Base-by-base conservation (phyloP, 768 basidiomycete genomes). In the Leucocoprinus leucothites region DNA sequence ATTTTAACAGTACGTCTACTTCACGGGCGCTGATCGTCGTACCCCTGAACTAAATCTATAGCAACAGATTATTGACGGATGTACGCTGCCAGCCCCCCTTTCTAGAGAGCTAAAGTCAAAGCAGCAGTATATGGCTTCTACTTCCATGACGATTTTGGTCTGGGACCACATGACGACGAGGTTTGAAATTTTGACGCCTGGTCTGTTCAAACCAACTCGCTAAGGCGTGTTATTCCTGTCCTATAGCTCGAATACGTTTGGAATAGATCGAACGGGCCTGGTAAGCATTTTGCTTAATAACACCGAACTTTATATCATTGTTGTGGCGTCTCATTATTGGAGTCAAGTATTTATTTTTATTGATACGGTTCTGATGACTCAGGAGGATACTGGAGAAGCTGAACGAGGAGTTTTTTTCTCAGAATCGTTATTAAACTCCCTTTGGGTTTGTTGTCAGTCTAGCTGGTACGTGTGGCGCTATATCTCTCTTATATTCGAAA, bases 351-450 rank as follows among this genome's bases (percentile, higher is more conserved):
- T 64, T 78, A 5, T 78, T 79, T 56, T 62, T 78, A 13, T 59
- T 78, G 45, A 75, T 78, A 42, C 21, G 31, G 73, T 62, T 31
- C 6, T 0, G 16, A 21, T 28, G 13, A n/a, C 19, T 35, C 26
- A 14, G 11, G 19, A 7, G 4, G n/a, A n/a, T 22, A 31, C 21
- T 25, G 19, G 21, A 34, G 31, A 19, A 34, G 14, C 21, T 38
- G 16, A 25, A 8, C 11, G 31, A 31, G 5, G 11, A 11, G n/a
- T 31, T 7, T 21, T 19, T 53, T 26, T 25, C 11, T 34, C 21
- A 86, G 84, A 86, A 86, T 61, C 79, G 85, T 18, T 86, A 86
- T 60, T 65, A 85, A n/a, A 84, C 80, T 0, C 84, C 84, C 0
- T 67, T 86, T 3, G 82, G 81, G 2, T 86, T 86, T 61, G 74